Conservation (phyloP, 2,329 filamentous ascomycete genomes). For the Kalmusia sp. region DNA sequence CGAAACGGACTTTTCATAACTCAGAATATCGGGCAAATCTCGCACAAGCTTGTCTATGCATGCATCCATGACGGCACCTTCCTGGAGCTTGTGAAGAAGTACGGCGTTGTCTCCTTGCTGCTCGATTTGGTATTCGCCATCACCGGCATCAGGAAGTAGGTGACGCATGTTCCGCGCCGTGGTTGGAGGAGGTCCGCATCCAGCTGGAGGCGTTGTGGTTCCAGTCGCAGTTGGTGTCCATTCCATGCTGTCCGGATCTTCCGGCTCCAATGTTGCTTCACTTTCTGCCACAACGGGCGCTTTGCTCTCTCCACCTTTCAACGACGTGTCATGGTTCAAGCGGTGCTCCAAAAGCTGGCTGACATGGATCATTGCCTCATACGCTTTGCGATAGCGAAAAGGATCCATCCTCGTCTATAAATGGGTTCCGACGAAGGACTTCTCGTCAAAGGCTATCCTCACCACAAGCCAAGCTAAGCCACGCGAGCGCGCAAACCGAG, state of each 20-base stretch:
- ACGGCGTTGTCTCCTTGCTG: conserved; percentile 35
- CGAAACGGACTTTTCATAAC: conserved; percentile 39
- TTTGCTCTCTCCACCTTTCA: conserved; percentile 11
- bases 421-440: too few species aligned
- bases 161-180: conserved; percentile 40
- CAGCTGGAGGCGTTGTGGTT: conserved; percentile 32
- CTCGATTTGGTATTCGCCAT: conserved; percentile 29
- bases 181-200: conserved; percentile 38
- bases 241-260: conserved; percentile 48
- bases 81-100: conserved; percentile 43
- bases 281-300: conserved; percentile 15
- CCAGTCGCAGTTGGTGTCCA: conserved; percentile 41
- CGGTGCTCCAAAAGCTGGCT: conserved; percentile 42
- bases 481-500: not conserved
- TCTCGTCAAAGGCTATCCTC: too few species aligned
- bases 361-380: conserved; percentile 46
- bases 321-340: conserved; percentile 27
- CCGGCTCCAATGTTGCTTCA: conserved; percentile 24
- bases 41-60: conserved; percentile 46
- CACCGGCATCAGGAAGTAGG: conserved; percentile 34
- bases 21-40: conserved; percentile 43
- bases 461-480: too few species aligned
- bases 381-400: conserved; percentile 45
- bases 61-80: conserved; percentile 45
- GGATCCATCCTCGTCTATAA: conserved; percentile 40